Conservation (phyloP, 2,329 filamentous ascomycete species). For the Didymella keratinophila region DNA sequence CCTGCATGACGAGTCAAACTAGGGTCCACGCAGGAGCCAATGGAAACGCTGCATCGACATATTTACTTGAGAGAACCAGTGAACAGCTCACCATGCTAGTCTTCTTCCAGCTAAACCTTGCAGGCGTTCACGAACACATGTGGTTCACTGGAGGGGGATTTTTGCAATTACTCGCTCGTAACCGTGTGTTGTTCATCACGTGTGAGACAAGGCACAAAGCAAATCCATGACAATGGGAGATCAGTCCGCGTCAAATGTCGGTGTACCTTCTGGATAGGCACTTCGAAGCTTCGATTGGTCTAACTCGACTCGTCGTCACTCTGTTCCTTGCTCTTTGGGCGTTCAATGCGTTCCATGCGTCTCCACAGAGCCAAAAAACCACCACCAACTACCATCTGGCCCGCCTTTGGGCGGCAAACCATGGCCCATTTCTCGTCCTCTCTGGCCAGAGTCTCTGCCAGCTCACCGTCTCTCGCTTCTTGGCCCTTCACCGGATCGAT, state of each 20-base stretch:
- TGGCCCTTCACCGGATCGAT: slow-evolving; percentile 32
- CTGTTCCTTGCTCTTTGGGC: slow-evolving; percentile 14
- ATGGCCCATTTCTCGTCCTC: slow-evolving; percentile 46
- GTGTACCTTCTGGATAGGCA: slow-evolving; percentile 12
- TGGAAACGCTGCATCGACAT: slow-evolving; percentile 22
- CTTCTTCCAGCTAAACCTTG: slow-evolving; percentile 17
- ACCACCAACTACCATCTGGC: slow-evolving; percentile 46
- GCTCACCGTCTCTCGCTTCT: slow-evolving; percentile 39
- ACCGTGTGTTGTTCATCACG: slow-evolving; percentile 22
- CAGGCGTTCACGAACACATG: slow-evolving; percentile 17
- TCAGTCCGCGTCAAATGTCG: slow-evolving; percentile 10
- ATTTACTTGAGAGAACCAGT: slow-evolving; percentile 8
- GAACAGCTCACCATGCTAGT: slow-evolving; percentile 22
- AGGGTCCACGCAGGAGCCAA: slow-evolving; percentile 31
- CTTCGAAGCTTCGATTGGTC: slow-evolving; percentile 12
- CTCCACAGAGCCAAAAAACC: slow-evolving; percentile 51
- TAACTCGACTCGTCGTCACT: slow-evolving; percentile 10
- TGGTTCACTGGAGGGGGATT: slow-evolving; percentile 17
- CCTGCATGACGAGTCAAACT: slow-evolving; percentile 30
- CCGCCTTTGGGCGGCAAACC: slow-evolving; percentile 50
- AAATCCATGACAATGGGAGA: slow-evolving; percentile 7
- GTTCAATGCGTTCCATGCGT: slow-evolving; percentile 47
- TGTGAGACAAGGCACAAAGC: slow-evolving; percentile 11
- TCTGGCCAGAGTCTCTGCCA: slow-evolving; percentile 36
- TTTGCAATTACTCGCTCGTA: slow-evolving; percentile 19